Evolutionary conservation across 2,329 filamentous ascomycete genomes (phyloP), one percentile per base, ranked within the genome.

Genomic region (Colletotrichum incanum): DNA sequence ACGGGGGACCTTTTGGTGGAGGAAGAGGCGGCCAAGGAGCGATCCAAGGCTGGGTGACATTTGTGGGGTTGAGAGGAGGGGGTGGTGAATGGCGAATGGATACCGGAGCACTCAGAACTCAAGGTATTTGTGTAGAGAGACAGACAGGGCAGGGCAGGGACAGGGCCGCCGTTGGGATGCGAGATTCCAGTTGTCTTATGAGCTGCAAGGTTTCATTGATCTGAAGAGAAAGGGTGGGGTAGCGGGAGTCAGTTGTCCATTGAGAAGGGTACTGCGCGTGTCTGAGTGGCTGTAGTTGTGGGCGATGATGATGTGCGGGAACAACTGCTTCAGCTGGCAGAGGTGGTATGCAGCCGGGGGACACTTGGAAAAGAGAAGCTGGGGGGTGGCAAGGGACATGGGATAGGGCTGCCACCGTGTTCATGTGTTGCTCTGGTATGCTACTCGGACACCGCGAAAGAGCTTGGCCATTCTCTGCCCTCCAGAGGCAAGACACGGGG

Each of bases 101-200:
- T 43, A 71, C 49, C 49, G 43, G 67, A 41, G 31, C 47, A 34
- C 52, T 23, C 52, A 55, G 28, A 20, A 12, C 52, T 55, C 31
- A 55, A 41, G 61, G 45, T 31, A 58, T 5, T 52, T 39, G 50
- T 23, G 26, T 49, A 55, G 50, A 62, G 58, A 54, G 55, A 63
- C 60, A 47, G 43, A 18, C 43, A 64, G 54, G 47, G 41, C 34
- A 52, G 58, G 62, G 56, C 68, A 74, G 65, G 73, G 73, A 74
- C 72, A 70, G 23, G 45, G 59, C 8, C 59, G 54, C 68, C 65
- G 73, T 74, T 74, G 68, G 64, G 72, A 72, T 74, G 72, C 72
- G 67, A 72, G 68, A 72, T 74, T 74, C 71, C 73, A 74, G 58
- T 58, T 70, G 66, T 73, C 73, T 73, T 74, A 66, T 70, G 65